phyloP scores from a whole-genome alignment of 1,284 basidiomycete species.

The Taiwanofungus camphoratus region DNA sequence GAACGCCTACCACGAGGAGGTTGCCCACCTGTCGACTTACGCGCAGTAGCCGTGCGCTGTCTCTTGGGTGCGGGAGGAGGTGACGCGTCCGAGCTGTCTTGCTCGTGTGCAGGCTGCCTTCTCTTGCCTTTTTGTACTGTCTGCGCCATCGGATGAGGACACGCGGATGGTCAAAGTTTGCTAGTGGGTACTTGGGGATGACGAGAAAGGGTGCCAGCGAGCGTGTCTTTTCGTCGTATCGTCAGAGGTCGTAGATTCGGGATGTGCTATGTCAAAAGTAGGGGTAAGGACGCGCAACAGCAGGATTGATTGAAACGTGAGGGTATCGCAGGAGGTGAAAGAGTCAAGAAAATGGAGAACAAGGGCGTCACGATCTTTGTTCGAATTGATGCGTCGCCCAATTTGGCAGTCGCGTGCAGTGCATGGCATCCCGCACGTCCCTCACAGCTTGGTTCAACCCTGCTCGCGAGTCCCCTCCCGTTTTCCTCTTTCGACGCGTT shows the following conservation, averaged over 20 bases:
- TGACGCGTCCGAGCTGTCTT: constrained; percentile 35
- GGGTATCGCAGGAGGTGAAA: constrained; percentile 11
- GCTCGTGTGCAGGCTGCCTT: constrained; percentile 17
- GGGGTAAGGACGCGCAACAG: no score
- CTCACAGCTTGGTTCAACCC: neutral
- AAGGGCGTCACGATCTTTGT: constrained; percentile 7
- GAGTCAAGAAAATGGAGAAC: constrained; percentile 1
- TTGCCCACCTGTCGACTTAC: constrained; percentile 69
- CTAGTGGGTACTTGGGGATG: neutral
- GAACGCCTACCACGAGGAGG: constrained; percentile 28
- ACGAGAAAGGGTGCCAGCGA: constrained; percentile 1
- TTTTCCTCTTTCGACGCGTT: neutral
- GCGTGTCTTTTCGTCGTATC: constrained; percentile 2
- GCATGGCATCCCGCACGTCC: neutral
- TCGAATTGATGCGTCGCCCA: constrained; percentile 1
- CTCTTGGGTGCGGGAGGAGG: constrained; percentile 43
- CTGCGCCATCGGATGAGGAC: constrained; percentile 27
- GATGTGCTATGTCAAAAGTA: no score
- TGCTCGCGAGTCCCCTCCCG: neutral
- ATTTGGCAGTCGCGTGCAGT: neutral
- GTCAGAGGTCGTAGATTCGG: neutral
- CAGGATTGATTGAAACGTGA: neutral
- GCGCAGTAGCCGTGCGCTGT: constrained; percentile 47
- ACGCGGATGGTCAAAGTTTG: neutral
- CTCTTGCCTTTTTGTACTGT: constrained; percentile 31